Conservation (phyloP, 306 rosid genomes). For the Dicorynia guianensis region DNA sequence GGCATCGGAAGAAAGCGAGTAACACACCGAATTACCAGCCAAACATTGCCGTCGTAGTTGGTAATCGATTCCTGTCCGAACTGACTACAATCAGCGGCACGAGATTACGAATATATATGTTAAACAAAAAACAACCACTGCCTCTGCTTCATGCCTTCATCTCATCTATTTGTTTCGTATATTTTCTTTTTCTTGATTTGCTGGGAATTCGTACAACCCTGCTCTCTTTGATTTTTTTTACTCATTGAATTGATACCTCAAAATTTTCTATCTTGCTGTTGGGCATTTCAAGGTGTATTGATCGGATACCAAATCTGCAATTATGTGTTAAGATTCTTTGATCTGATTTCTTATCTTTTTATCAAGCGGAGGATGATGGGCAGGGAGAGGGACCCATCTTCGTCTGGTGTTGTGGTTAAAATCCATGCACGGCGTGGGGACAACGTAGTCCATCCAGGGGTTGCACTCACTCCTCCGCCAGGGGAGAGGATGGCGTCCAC, state of each 20-base stretch:
- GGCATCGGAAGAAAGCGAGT: not conserved
- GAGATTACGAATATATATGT: not conserved
- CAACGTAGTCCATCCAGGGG: slow-evolving; percentile 42
- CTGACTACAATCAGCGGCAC: not conserved
- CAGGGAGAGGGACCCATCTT: slow-evolving; percentile 43
- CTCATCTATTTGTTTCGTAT: not conserved
- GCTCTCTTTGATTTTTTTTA: not conserved
- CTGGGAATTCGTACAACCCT: not conserved
- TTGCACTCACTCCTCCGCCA: slow-evolving; percentile 24
- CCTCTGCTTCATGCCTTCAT: not conserved
- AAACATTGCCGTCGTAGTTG: not conserved
- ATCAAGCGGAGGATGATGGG: slow-evolving; percentile 43
- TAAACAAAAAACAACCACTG: not conserved
- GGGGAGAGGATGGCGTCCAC: slow-evolving; percentile 11
- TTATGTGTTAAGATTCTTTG: slow-evolving; percentile 43
- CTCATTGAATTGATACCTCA: not conserved
- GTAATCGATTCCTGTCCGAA: slow-evolving; percentile 36
- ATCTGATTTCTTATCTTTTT: not conserved
- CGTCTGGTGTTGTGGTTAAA: slow-evolving; percentile 52
- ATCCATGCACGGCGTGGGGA: slow-evolving; percentile 50
- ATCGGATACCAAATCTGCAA: not conserved
- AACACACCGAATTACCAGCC: not conserved
- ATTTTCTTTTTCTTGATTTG: not conserved
- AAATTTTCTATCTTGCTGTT: not conserved
- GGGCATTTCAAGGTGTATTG: not conserved